These are phyloP conservation scores for Podospora appendiculata DNA, from an alignment of 495 filamentous ascomycete genomes.

Conservation along the genomic window DNA sequence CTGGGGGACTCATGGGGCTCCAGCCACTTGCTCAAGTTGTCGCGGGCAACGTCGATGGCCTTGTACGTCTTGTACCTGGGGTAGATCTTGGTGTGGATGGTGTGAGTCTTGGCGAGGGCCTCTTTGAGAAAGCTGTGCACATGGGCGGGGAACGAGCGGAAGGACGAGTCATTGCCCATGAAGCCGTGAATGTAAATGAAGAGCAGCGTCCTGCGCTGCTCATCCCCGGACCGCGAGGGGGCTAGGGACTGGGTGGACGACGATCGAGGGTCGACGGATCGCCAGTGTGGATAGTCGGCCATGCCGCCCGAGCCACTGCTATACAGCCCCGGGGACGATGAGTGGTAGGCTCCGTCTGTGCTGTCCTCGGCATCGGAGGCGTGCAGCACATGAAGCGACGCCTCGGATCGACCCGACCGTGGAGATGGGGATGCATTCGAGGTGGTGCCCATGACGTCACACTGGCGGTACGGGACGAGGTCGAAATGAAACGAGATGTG, in stretches of 20 bases:
- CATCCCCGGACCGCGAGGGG: conserved; percentile 35
- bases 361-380: too few relatives aligned
- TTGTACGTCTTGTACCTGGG: conserved; percentile 82
- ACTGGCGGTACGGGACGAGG: background rate
- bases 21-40: conserved; percentile 80
- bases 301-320: background rate
- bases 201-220: conserved; percentile 54
- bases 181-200: conserved; percentile 90
- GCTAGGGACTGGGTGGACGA: conserved; percentile 58
- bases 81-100: conserved; percentile 85
- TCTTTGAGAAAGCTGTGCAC: conserved; percentile 71
- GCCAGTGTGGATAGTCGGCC: conserved; percentile 6
- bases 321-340: too few relatives aligned
- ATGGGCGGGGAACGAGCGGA: conserved; percentile 80
- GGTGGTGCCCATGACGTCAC: background rate
- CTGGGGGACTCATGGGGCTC: conserved; percentile 63
- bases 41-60: conserved; percentile 60
- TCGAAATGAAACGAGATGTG: background rate
- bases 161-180: conserved; percentile 83
- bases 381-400: background rate
- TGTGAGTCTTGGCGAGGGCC: conserved; percentile 60
- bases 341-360: too few relatives aligned
- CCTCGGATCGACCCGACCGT: background rate
- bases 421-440: background rate
- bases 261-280: conserved; percentile 44